Evolutionary conservation across 306 rosid genomes (phyloP).

Genomic region (Arachis stenosperma): DNA sequence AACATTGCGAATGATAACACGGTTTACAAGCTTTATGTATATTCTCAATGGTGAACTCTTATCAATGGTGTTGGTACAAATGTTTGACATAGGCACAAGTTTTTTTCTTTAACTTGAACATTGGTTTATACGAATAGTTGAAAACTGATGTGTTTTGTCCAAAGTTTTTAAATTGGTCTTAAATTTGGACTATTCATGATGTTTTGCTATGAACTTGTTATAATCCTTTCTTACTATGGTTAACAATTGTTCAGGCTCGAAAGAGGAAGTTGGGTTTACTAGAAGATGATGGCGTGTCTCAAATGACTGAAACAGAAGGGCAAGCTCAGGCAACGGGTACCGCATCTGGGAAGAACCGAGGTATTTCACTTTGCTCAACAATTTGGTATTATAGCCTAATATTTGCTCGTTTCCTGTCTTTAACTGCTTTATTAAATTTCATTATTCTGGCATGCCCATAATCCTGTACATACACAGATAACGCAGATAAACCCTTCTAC

Average conservation of each 20-base stretch:
- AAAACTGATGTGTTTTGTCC: not conserved
- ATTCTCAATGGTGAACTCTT: not conserved
- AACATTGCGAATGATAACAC: not conserved
- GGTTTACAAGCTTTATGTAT: not conserved
- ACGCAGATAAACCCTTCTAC: conserved; percentile 81
- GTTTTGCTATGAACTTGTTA: not conserved
- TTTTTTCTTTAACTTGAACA: not conserved
- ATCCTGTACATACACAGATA: conserved; percentile 45
- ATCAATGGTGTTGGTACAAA: not conserved
- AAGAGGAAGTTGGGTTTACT: conserved; percentile 84
- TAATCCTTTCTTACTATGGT: not conserved
- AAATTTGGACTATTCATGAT: not conserved
- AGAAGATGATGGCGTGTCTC: conserved; percentile 57
- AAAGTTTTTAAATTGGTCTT: not conserved
- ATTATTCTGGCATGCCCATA: not conserved
- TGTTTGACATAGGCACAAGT: not conserved
- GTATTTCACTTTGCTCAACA: conserved; percentile 42
- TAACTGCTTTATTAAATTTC: not conserved
- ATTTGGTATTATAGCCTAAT: not conserved
- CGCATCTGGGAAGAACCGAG: conserved; percentile 47
- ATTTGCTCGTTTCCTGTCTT: not conserved
- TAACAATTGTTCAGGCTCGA: conserved; percentile 62
- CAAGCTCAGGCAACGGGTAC: conserved; percentile 18
- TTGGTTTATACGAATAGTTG: not conserved
- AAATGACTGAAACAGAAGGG: conserved; percentile 36